Evolutionary conservation across 306 rosid genomes (phyloP).

Genomic region (Bauhinia variegata): DNA sequence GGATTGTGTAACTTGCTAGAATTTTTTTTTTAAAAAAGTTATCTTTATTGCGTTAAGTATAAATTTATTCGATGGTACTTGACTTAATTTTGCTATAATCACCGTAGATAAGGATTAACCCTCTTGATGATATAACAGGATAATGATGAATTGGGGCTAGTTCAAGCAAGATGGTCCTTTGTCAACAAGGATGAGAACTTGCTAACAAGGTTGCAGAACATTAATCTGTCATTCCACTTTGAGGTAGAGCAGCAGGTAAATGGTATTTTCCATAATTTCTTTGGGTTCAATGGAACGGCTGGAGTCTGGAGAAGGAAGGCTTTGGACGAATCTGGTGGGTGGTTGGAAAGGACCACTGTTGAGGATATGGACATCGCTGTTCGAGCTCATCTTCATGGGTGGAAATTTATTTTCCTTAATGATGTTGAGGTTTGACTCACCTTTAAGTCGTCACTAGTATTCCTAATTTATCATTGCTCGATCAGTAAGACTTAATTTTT

Average conservation of each 20-base stretch:
- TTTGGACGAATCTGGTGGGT: conserved; percentile 66
- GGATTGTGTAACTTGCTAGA: neutral
- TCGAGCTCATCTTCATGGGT: conserved; percentile 73
- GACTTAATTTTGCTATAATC: too few relatives aligned
- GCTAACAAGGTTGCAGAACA: conserved; percentile 84
- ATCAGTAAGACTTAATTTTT: conserved; percentile 8
- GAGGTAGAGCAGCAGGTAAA: conserved; percentile 77
- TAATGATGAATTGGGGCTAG: conserved; percentile 77
- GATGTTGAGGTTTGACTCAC: conserved; percentile 55
- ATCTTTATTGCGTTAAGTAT: too few relatives aligned
- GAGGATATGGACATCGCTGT: conserved; percentile 80
- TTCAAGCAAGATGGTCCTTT: conserved; percentile 96
- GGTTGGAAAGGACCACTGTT: conserved; percentile 72
- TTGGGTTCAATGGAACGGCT: conserved; percentile 72
- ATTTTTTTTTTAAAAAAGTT: too few relatives aligned
- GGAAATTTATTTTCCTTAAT: conserved; percentile 70
- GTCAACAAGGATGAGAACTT: conserved; percentile 74
- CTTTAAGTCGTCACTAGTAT: neutral
- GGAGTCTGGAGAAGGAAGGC: conserved; percentile 72
- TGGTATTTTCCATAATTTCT: conserved; percentile 59
- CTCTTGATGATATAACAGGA: conserved; percentile 48
- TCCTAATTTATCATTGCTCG: neutral
- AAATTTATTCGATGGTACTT: too few relatives aligned
- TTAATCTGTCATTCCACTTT: conserved; percentile 83
- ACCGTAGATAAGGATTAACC: neutral